phyloP scores from a whole-genome alignment of 108 stramenopile genomes.

The Stephanodiscus minutulus region DNA sequence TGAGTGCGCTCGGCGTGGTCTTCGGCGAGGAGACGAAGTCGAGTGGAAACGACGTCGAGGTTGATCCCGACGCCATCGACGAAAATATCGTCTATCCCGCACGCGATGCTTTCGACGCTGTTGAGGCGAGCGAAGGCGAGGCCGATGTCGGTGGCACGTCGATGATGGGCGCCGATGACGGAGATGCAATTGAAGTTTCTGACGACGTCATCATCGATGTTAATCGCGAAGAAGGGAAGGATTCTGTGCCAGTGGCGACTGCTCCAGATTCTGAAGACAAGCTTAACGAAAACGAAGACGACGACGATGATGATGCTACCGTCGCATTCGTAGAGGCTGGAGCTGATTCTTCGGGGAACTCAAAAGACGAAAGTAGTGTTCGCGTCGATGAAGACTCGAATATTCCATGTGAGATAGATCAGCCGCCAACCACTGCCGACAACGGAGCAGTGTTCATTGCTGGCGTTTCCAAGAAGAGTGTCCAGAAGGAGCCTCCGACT shows the following conservation, averaged over 20 bases:
- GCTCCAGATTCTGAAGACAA: background rate
- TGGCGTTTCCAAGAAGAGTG: background rate
- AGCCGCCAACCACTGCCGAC: background rate
- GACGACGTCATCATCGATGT: background rate
- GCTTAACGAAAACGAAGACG: background rate
- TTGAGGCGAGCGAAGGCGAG: background rate
- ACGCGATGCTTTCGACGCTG: too few species aligned
- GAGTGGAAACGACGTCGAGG: background rate
- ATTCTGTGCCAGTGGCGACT: background rate
- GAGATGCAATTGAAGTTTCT: background rate
- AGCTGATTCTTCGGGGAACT: background rate
- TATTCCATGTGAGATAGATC: background rate
- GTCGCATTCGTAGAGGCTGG: background rate
- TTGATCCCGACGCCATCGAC: background rate
- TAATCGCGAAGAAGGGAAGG: background rate
- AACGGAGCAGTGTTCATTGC: background rate
- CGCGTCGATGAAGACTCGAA: background rate
- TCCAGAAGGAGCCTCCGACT: background rate
- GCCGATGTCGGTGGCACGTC: conserved; percentile 4
- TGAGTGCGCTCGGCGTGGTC: background rate
- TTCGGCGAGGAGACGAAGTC: background rate
- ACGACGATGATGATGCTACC: conserved; percentile 11
- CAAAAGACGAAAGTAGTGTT: background rate
- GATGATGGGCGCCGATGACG: background rate
- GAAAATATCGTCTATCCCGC: background rate